Base-by-base conservation (phyloP, 768 basidiomycete genomes). In the Rhizopogon rudus region DNA sequence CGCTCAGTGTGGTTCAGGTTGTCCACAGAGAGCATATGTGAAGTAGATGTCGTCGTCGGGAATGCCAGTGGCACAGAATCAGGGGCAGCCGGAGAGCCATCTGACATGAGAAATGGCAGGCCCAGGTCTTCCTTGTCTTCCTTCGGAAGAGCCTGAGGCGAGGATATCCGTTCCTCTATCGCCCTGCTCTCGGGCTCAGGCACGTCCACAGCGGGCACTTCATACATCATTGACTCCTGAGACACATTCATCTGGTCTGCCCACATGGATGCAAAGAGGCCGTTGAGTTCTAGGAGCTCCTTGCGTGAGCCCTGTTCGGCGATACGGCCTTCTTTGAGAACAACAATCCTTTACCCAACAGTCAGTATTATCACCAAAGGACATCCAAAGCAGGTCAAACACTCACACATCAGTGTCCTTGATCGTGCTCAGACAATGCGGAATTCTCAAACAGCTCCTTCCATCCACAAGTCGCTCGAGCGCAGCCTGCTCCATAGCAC, bases 311-410 rank as follows among this genome's bases (percentile, higher is more conserved):
- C 93, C 55, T 81, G 81, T 69, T 98, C 95, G 39, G 88, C 76
- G 46, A 98, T 86, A 64, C 85, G 83, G 4, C 95, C 94, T 65
- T 97, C 88, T 62, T 90, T 88, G 55, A 98, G 82, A 20, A 97
- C 93, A 48, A 96, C 73, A 64, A 98, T 97, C 54, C 91, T 91
- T 64, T n/a, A 60, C 40, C 35, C 10, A 37, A 58, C 56, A 40
- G n/a, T 40, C 40, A 40, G 40, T 6, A 8, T n/a, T 6, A n/a
- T 25, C 9, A 28, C 13, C 14, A 35, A 12, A 44, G 35, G 35
- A n/a, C n/a, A 42, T 13, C 14, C 35, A 35, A 37, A 37, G 3
- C 12, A 5, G 7, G 4, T 28, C 7, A 53, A 53, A n/a, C 2
- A 73, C 83, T 63, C 64, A 84, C 84, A 85, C 55, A 62, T 86